A percentile compares a stretch with the other conserved stretches of the same genome.
Conservation (phyloP, 2,329 filamentous ascomycete species). For the Colletotrichum chrysophilum region DNA sequence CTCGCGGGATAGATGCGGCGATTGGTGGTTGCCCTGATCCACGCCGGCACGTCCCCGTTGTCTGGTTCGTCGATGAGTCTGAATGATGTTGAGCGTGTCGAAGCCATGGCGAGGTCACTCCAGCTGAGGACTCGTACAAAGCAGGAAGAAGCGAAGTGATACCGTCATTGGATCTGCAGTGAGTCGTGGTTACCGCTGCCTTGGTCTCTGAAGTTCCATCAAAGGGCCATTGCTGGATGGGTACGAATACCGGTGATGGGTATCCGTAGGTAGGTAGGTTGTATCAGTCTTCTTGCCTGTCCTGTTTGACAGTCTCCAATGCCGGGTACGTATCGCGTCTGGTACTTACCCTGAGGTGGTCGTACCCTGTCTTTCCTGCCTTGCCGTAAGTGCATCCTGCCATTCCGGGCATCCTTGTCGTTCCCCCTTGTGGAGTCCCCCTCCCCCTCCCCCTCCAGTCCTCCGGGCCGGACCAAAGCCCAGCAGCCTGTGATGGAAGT, state of each 20-base stretch:
- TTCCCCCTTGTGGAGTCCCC: not conserved
- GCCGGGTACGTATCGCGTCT: not conserved
- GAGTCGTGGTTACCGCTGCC: not conserved
- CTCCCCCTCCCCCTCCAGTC: not conserved
- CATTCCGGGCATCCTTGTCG: not conserved
- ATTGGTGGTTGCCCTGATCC: not conserved
- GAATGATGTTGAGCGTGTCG: not conserved
- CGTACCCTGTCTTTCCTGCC: not conserved
- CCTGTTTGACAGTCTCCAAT: not conserved
- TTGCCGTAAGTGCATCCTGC: not conserved
- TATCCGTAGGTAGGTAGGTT: not conserved
- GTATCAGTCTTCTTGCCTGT: not conserved
- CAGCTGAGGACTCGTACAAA: not conserved
- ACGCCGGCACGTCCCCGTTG: not conserved
- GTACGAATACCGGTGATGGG: not conserved
- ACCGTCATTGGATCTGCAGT: not conserved
- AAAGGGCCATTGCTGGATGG: not conserved
- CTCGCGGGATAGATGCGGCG: not conserved
- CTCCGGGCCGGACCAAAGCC: not conserved
- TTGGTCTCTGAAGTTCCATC: not conserved
- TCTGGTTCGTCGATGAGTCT: not conserved
- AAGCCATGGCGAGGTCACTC: not conserved
- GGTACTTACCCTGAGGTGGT: not conserved
- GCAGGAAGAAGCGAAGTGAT: not conserved
- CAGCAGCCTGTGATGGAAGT: not conserved